Conservation (phyloP, 352 stramenopile species). For the Pythium phragmiticola region DNA sequence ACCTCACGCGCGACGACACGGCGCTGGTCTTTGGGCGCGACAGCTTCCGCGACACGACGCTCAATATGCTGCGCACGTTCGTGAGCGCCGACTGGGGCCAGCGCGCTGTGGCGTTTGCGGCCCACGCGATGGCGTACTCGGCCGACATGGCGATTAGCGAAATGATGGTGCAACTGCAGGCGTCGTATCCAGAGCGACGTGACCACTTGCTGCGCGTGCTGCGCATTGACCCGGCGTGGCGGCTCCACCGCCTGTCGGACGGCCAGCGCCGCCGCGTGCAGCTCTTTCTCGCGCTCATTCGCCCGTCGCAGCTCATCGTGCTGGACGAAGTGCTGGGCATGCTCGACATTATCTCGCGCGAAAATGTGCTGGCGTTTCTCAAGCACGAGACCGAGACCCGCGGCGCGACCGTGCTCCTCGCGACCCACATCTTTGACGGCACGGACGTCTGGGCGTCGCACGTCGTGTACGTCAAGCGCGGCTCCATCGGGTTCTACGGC, state of each 20-base stretch:
- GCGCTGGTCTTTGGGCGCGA: conserved; percentile 86
- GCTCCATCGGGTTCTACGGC: conserved; percentile 56
- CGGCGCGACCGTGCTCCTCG: conserved; percentile 67
- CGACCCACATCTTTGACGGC: conserved; percentile 98
- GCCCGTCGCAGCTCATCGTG: conserved; percentile 95
- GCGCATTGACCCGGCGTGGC: conserved; percentile 93
- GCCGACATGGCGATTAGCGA: conserved; percentile 95
- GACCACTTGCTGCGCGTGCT: conserved; percentile 94
- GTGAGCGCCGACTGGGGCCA: conserved; percentile 97
- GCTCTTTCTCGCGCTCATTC: conserved; percentile 94
- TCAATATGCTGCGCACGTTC: conserved; percentile 93
- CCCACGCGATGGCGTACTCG: conserved; percentile 81
- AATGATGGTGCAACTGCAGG: conserved; percentile 97
- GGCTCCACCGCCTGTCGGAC: conserved; percentile 80
- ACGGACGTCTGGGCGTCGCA: conserved; percentile 96
- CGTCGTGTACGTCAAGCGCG: conserved; percentile 90
- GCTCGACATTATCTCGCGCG: conserved; percentile 94
- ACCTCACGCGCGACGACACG: conserved; percentile 90
- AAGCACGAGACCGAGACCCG: conserved; percentile 73
- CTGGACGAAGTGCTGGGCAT: conserved; percentile 98
- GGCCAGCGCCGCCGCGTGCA: conserved; percentile 92
- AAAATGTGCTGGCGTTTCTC: conserved; percentile 94
- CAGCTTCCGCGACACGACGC: conserved; percentile 94
- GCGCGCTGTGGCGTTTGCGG: conserved; percentile 94
- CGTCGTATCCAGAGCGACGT: conserved; percentile 91